Evolutionary conservation across 371 early-diverging fungal genomes (phyloP), one percentile per base, ranked within the genome.

Genomic region (Mortierella polycephala): DNA sequence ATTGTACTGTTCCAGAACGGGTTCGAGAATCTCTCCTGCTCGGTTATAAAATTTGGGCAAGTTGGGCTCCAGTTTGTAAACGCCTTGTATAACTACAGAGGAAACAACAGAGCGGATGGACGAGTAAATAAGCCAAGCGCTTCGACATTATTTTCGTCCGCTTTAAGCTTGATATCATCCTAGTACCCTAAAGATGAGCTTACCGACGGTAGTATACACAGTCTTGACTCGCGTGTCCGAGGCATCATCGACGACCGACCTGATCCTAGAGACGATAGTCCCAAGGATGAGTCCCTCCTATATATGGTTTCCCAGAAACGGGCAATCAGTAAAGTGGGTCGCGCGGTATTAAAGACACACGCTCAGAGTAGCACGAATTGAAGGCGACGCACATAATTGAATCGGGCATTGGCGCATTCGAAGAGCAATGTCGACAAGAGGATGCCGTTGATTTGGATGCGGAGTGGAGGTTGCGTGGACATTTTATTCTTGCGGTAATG

Each of bases 251-350:
- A 66, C 73, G 13, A 64, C 69, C 18, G 79, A 64, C 8, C 73
- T 72, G 1, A 64, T 51, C 59, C 65, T 77, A 14, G 69, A 64
- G 5, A 77, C 79, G 23, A 72, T 53, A 0, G 69, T 47, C 39
- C 79, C 79, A 16, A 77, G 66, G 5, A 77, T 56, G 21, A 77
- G 69, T 14, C 79, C 79, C 39, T 77, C 79, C 79, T 77, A 60
- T 45, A 23, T 41, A 14, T 18, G 14, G 30, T 14, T 37, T 41
- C 13, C 39, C 23, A 7, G n/a, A 7, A 21, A 57, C 46, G 40
- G 44, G 30, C 5, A 21, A 40, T 11, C 14, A 18, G 14, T 7
- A 58, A n/a, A 49, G 13, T 11, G 21, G 7, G 57, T 49, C 44
- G 30, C 47, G 10, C 10, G 57, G 23, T 1, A n/a, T n/a, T n/a